These are phyloP conservation scores for Pseudogymnoascus destructans DNA, from an alignment of 2,329 filamentous ascomycete genomes.

Conservation along the genomic window DNA sequence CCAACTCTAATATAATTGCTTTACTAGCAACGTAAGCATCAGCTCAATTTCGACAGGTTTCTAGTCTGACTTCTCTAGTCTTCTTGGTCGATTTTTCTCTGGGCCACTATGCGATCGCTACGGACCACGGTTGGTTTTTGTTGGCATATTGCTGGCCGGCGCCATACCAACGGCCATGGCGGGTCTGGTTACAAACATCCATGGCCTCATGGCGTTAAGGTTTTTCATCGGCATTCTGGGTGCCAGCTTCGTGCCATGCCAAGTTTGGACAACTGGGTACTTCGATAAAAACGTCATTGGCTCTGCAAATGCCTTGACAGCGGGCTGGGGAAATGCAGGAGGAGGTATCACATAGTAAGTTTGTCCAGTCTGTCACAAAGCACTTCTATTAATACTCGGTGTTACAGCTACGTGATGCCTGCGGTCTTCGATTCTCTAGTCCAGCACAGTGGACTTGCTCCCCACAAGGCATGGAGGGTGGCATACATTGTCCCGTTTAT, in stretches of 20 bases:
- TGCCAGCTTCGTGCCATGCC: conserved; percentile 69
- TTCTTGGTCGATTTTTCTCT: conserved; percentile 63
- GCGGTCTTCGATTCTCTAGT: conserved; percentile 72
- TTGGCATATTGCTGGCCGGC: conserved; percentile 61
- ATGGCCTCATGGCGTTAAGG: conserved; percentile 56
- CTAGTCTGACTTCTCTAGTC: conserved; percentile 9
- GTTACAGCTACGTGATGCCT: conserved; percentile 52
- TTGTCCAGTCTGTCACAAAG: conserved; percentile 43
- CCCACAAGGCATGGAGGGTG: conserved; percentile 68
- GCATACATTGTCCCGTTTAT: conserved; percentile 75
- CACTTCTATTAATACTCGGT: neutral
- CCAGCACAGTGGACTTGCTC: conserved; percentile 40
- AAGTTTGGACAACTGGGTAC: conserved; percentile 87
- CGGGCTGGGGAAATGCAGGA: conserved; percentile 75
- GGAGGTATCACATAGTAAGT: conserved; percentile 88
- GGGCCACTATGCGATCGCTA: conserved; percentile 78
- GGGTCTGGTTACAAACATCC: conserved; percentile 56
- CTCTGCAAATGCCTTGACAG: conserved; percentile 74
- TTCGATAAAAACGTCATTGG: conserved; percentile 89
- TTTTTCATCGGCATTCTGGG: conserved; percentile 76
- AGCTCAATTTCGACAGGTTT: neutral
- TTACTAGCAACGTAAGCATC: conserved; percentile 47
- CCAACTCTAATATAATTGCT: conserved; percentile 85
- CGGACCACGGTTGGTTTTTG: conserved; percentile 70
- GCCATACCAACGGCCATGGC: conserved; percentile 72